Evolutionary conservation across 805 yeast species (phyloP), one percentile per base, ranked within the genome.

Genomic region (Schwanniomyces vanrijiae): DNA sequence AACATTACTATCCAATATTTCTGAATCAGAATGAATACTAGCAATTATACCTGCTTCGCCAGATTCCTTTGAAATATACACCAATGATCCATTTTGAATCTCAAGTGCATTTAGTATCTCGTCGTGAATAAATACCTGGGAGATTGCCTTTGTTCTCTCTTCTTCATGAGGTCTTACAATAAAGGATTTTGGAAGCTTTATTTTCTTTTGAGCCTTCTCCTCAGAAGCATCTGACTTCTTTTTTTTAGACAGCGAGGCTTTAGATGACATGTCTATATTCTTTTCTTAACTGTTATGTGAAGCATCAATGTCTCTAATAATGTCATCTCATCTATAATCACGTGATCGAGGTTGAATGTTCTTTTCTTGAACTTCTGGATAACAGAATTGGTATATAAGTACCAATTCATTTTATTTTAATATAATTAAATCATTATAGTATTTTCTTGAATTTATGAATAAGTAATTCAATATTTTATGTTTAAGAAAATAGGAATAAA

Each of bases 91-190:
- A 19, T 62, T 54, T 6, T 58, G 50, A 10, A 80, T 64, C 18
- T 78, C 85, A 21, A 79, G 59, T 0, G 76, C 78, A 44, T 72
- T 71, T 38, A 81, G 61, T 1, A 78, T 68, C 1, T 75, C 73
- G 0, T 74, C 68, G 46, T 78, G 71, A 2, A 82, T 46, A 19
- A 62, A 62, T 0, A 71, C 74, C 46, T 69, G 71, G n/a, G 68
- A 55, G 29, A 62, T 52, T 8, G 68, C 55, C 42, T 73, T 75
- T n/a, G 59, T 48, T 10, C 46, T 31, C 8, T 50, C 41, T 11
- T 51, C 51, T 2, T 47, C 25, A 1, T 60, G 43, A 0, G 79
- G 79, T 18, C 80, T 54, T 5, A 64, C 72, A n/a, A 75, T 69
- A 50, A 58, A 72, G 6, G 58, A 42, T 53, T 69, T 72, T 2